Base-by-base conservation (phyloP, 495 filamentous ascomycete genomes). In the Penicillium cosmopolitanum region DNA sequence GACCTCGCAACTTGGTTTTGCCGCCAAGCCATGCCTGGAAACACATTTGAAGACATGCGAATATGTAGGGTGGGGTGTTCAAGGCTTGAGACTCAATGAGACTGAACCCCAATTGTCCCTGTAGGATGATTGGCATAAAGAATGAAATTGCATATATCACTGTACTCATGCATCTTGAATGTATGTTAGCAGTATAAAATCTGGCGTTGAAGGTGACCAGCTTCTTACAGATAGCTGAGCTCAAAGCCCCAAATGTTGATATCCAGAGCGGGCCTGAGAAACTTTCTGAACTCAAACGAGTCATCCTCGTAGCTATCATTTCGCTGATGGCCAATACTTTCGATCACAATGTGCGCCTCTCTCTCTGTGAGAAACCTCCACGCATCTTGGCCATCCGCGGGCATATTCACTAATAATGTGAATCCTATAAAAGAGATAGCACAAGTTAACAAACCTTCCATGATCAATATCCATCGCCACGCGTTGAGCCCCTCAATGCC, bases 41-140 rank as follows among this genome's bases (percentile, higher is more conserved):
- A 55, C 64, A 80, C 77, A 85, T 85, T 60, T 82, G 65, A 52
- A 86, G 73, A 33, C 57, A 80, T 23, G 84, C 82, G 11, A 81
- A 69, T 25, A 70, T 77, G 65, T 85, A 86, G 6, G 83, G 84
- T 11, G 85, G 84, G 0, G 83, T 38, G 36, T n/a, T 38, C 12
- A 87, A 75, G 68, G 79, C 84, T 66, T 86, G 82, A 1, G 82
- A 59, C 15, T 64, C 66, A 5, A 66, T 82, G 18, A 79, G 63
- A 61, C 48, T 58, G 73, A 85, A 87, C 21, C 76, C 43, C 36
- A 66, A n/a, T 31, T 52, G 43, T 19, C 25, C 23, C n/a, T 53
- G 43, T 33, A 87, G 77, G 65, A 87, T 86, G 57, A 85, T 75
- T n/a, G 85, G 85, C 28, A 86, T 61, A 70, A 86, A 86, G 73